Percentiles rank a stretch among this genome's conserved stretches.
Conservation (phyloP, 257 asterid genomes). For the Schizonepeta tenuifolia region DNA sequence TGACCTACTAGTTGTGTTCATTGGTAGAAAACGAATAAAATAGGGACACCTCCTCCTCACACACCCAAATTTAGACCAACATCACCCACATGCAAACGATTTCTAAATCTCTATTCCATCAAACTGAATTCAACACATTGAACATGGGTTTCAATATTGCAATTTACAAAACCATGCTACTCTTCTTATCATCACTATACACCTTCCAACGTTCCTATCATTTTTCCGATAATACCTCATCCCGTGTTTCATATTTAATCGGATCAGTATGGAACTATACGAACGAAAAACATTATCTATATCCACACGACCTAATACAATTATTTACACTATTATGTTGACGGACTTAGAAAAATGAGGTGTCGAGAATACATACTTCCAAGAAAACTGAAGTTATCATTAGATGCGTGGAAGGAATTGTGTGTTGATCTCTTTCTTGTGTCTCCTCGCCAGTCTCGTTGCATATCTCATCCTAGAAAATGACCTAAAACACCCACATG, state of each 20-base stretch:
- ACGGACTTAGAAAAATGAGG: background rate
- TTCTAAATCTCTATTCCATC: slow-evolving; percentile 15
- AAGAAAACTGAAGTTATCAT: background rate
- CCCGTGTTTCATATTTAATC: background rate
- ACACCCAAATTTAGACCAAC: slow-evolving; percentile 35
- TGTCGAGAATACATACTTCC: background rate
- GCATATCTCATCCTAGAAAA: slow-evolving; percentile 39
- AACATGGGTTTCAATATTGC: slow-evolving; percentile 33
- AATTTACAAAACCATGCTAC: background rate
- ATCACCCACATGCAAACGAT: slow-evolving; percentile 39
- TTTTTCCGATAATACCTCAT: background rate
- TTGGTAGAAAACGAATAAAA: slow-evolving; percentile 15
- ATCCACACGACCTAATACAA: too few relatives aligned
- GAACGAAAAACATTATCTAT: too few relatives aligned
- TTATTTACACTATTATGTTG: background rate
- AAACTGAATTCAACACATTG: slow-evolving; percentile 36
- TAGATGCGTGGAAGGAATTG: slow-evolving; percentile 33
- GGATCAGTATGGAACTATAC: too few relatives aligned
- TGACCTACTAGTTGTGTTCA: background rate
- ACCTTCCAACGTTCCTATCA: background rate
- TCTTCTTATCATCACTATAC: background rate
- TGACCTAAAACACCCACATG: slow-evolving; percentile 57
- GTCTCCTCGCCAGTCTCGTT: background rate
- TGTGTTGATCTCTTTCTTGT: background rate
- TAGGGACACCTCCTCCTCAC: slow-evolving; percentile 2